These are phyloP conservation scores for Geotrichum fermentans DNA, from an alignment of 1,139 yeast genomes.

Conservation along the genomic window DNA sequence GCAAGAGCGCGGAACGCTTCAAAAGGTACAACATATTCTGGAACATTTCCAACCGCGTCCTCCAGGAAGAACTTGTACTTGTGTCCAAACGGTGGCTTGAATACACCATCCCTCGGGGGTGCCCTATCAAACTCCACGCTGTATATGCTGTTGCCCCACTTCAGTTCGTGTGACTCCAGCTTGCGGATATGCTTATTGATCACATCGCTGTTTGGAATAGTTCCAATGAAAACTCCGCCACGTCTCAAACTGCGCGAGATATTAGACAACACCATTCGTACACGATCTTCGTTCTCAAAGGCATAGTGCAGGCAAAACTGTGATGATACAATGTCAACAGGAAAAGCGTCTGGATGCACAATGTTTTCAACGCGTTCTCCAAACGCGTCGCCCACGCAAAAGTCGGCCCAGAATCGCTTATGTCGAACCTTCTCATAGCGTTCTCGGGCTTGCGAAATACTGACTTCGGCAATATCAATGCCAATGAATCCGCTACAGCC, in stretches of 20 bases:
- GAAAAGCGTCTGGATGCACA: constrained; percentile 67
- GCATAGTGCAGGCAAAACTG: constrained; percentile 96
- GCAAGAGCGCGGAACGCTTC: constrained; percentile 79
- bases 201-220: constrained; percentile 88
- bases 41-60: constrained; percentile 95
- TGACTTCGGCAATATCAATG: constrained; percentile 84
- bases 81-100: constrained; percentile 77
- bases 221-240: constrained; percentile 88
- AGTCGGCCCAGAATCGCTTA: constrained; percentile 60
- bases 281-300: constrained; percentile 78
- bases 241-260: constrained; percentile 67
- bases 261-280: constrained; percentile 65
- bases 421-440: constrained; percentile 57
- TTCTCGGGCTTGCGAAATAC: constrained; percentile 76
- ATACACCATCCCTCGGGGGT: constrained; percentile 68
- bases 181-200: constrained; percentile 60
- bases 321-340: constrained; percentile 81
- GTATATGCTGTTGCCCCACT: constrained; percentile 84
- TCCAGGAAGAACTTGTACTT: constrained; percentile 72
- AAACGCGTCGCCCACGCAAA: constrained; percentile 90
- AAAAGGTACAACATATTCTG: constrained; percentile 96
- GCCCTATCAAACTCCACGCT: constrained; percentile 70
- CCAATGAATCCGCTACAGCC: constrained; percentile 76
- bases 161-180: constrained; percentile 45
- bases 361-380: constrained; percentile 62